These are phyloP conservation scores for Sporothrix protearum DNA, from an alignment of 2,329 filamentous ascomycete genomes.

Conservation along the genomic window DNA sequence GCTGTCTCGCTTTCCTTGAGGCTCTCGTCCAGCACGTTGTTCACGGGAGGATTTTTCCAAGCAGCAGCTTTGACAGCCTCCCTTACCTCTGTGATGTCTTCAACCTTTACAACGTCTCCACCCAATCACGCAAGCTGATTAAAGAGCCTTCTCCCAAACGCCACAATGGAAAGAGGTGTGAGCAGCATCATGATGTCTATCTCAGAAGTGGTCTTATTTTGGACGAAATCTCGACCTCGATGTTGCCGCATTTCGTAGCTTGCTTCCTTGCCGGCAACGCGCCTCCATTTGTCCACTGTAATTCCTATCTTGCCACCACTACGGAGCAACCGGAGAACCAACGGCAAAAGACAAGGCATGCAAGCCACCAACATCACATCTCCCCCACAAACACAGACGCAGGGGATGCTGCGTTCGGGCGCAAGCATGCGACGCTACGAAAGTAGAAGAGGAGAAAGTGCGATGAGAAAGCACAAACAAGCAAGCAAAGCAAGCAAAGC, in stretches of 20 bases:
- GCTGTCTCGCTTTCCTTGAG: neutral
- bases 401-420: neutral
- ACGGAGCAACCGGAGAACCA: neutral
- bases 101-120: neutral
- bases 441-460: neutral
- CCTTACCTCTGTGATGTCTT: neutral
- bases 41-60: neutral
- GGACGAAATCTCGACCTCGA: neutral
- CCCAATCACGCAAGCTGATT: neutral
- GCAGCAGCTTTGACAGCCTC: neutral
- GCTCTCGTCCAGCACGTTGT: neutral
- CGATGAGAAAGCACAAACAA: neutral
- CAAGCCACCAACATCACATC: neutral
- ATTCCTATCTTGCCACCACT: neutral
- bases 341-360: neutral
- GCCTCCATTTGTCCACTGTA: neutral
- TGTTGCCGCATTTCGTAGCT: neutral
- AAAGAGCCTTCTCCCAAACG: neutral
- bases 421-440: neutral
- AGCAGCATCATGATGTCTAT: neutral
- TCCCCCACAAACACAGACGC: neutral
- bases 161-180: neutral
- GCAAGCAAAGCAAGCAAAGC: neutral
- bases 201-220: neutral
- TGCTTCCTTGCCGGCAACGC: neutral